Evolutionary conservation across 495 filamentous ascomycete species (phyloP), one percentile per base, ranked within the genome.

Genomic region (Emericellopsis terricola): DNA sequence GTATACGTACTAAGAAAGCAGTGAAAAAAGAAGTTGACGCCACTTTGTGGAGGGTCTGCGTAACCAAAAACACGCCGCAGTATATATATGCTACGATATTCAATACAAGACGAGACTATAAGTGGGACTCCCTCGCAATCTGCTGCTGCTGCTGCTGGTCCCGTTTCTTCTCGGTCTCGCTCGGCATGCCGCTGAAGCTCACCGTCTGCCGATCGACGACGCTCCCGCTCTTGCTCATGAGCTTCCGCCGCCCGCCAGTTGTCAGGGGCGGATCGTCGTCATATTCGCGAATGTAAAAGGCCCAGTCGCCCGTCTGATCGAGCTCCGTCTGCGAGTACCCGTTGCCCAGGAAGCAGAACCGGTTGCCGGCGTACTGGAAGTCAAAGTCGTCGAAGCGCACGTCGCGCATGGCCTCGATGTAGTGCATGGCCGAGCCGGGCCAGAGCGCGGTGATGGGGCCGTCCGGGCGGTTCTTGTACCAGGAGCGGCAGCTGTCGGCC

Each of bases 381-480:
- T 61, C 60, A 43, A 49, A 69, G 42, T 69, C 64, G 49, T 69
- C 65, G 27, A 51, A 56, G 3, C 64, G 46, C 33, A 63, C 57
- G 7, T 43, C 34, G 31, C 52, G 47, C 19, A 69, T 49, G 61
- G 64, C 64, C 17, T 67, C 52, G 44, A 68, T 64, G 40, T 59
- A 68, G 34, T 69, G 65, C 7, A 64, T 49, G 5, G 64, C 53
- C 36, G 55, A 61, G 9, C 65, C 65, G 0, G 65, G 62, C 33
- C 64, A 57, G 26, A 66, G 42, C 28, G 60, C 59, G 10, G 54
- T 60, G 8, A 69, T 59, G 8, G 60, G 59, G 0, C 65, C 66
- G 40, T 59, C 50, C 2, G 41, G 39, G 10, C 56, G 58, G 20
- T 49, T 46, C 44, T 67, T 68, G 41, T 62, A 69, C 65, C 65